Conservation (phyloP, 106 monocot species). For the Allium fistulosum region DNA sequence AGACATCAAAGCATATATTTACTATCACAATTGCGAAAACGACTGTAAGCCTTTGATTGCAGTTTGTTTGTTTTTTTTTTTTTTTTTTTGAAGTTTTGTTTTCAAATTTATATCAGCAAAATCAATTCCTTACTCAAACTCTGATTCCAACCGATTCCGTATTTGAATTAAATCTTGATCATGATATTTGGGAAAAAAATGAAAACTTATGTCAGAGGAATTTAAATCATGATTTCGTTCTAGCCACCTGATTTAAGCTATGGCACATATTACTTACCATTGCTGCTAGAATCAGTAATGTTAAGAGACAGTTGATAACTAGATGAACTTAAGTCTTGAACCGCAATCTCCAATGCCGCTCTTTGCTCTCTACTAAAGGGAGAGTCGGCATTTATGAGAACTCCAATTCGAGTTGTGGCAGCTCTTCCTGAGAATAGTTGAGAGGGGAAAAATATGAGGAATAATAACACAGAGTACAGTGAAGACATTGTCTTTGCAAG, state of each 20-base stretch:
- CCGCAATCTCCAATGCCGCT: constrained; percentile 14
- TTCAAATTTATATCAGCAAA: not conserved
- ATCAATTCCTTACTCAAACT: not conserved
- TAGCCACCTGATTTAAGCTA: not conserved
- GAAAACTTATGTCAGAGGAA: not conserved
- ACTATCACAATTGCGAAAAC: no score
- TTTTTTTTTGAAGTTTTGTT: no score
- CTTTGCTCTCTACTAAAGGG: constrained; percentile 5
- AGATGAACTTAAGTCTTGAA: constrained; percentile 9
- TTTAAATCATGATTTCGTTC: not conserved
- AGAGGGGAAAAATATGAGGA: not conserved
- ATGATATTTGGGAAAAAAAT: not conserved
- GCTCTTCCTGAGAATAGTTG: not conserved
- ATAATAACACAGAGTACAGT: not conserved
- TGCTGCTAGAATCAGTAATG: constrained; percentile 2
- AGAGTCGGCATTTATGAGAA: not conserved
- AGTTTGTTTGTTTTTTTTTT: no score
- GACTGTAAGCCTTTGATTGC: no score
- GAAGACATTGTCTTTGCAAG: no score
- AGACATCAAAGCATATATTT: no score
- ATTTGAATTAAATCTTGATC: not conserved
- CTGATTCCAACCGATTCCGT: no score
- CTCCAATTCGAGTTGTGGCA: not conserved
- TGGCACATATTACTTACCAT: not conserved
- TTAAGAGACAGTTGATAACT: not conserved